phyloP scores from a whole-genome alignment of 2,329 filamentous ascomycete genomes.

The Arthroderma sp. region DNA sequence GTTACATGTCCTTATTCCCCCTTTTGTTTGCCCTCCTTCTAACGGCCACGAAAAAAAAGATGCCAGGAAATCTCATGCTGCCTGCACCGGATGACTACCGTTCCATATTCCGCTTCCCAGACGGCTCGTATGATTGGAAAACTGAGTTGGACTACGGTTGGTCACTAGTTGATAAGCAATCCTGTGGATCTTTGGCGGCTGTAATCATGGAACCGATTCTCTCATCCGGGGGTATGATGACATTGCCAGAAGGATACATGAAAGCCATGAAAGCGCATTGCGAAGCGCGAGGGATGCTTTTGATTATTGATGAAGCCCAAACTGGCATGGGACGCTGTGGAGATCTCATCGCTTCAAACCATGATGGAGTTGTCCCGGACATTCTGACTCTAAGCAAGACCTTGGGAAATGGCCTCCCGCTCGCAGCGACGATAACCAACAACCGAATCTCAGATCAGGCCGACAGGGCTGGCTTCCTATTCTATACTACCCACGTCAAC shows the following conservation, averaged over 20 bases:
- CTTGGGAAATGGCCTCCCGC: conserved; percentile 48
- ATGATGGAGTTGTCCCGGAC: conserved; percentile 42
- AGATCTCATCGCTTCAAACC: conserved; percentile 47
- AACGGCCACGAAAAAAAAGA: conserved; percentile 13
- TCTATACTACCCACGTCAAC: conserved; percentile 47
- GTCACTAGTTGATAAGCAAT: conserved; percentile 48
- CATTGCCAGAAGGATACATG: conserved; percentile 48
- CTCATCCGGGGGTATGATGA: conserved; percentile 48
- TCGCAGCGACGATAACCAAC: conserved; percentile 47
- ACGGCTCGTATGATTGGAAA: conserved; percentile 54
- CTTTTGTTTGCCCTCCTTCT: not conserved
- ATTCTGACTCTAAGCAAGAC: conserved; percentile 52
- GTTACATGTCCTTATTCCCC: not conserved
- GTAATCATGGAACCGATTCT: conserved; percentile 52
- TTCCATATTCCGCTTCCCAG: conserved; percentile 46
- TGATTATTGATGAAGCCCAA: conserved; percentile 51
- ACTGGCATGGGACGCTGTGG: conserved; percentile 47
- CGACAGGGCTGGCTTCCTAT: conserved; percentile 39
- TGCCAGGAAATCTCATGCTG: conserved; percentile 47
- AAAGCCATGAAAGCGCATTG: conserved; percentile 44
- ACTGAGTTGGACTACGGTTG: conserved; percentile 53
- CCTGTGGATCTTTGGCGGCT: conserved; percentile 50
- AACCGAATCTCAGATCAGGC: conserved; percentile 41
- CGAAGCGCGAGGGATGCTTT: conserved; percentile 43
- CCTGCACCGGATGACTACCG: conserved; percentile 51